Evolutionary conservation across 176 grass and related monocot species (phyloP).

Genomic region (Oryza australiensis): DNA sequence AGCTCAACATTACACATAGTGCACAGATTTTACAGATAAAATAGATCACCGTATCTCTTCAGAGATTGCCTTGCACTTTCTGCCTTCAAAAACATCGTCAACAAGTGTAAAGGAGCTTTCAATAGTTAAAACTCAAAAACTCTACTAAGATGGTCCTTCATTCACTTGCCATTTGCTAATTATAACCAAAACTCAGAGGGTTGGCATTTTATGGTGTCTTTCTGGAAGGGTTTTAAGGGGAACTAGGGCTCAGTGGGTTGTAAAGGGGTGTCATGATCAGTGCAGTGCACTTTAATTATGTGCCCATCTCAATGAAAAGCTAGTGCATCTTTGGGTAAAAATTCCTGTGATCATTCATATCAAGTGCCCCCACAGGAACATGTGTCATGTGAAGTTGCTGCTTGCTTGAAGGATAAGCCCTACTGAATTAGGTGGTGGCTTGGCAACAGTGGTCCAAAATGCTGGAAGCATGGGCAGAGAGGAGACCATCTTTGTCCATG

Average conservation of each 20-base stretch:
- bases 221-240: constrained; percentile 36
- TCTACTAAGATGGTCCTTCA: constrained; percentile 35
- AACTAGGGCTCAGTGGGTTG: constrained; percentile 37
- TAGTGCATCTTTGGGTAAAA: constrained; percentile 48
- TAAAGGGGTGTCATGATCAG: constrained; percentile 50
- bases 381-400: constrained; percentile 69
- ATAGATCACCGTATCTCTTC: constrained; percentile 17
- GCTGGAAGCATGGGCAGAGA: constrained; percentile 20
- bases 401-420: constrained; percentile 48
- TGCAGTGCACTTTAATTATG: constrained; percentile 40
- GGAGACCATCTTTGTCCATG: not conserved
- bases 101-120: constrained; percentile 42
- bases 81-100: constrained; percentile 47
- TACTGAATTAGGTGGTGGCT: constrained; percentile 31
- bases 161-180: constrained; percentile 40
- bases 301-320: constrained; percentile 42
- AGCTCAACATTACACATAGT: not conserved
- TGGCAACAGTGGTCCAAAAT: constrained; percentile 36
- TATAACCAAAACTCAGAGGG: constrained; percentile 35
- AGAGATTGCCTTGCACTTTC: constrained; percentile 46
- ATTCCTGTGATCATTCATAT: constrained; percentile 42
- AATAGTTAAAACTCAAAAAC: constrained; percentile 36
- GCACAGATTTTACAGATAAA: not conserved
- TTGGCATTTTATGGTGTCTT: constrained; percentile 43
- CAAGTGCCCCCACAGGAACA: constrained; percentile 58